These are phyloP conservation scores for Trichoderma gracile DNA, from an alignment of 2,329 filamentous ascomycete species.

Conservation along the genomic window DNA sequence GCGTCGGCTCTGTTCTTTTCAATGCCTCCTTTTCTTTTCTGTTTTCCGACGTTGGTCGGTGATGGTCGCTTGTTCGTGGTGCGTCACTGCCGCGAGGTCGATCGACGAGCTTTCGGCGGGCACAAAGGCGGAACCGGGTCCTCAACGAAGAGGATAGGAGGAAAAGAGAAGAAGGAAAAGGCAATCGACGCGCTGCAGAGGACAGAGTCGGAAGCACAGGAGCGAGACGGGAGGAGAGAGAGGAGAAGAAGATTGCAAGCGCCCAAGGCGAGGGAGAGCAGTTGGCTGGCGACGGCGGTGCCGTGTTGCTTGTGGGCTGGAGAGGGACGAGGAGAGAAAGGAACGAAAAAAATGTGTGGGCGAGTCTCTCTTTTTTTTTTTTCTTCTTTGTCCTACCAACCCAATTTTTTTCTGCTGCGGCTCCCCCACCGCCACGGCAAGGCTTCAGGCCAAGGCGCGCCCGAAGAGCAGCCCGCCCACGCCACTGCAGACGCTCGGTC, in stretches of 20 bases:
- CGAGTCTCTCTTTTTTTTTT: slow-evolving; percentile 34
- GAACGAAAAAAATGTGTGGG: slow-evolving; percentile 25
- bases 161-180: background rate
- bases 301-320: slow-evolving; percentile 40
- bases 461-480: no score
- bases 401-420: background rate
- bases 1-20: slow-evolving; percentile 3
- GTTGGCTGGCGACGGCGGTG: slow-evolving; percentile 48
- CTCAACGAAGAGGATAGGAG: background rate
- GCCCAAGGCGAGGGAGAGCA: slow-evolving; percentile 40
- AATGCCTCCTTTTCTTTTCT: background rate
- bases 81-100: slow-evolving; percentile 18
- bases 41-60: slow-evolving; percentile 2
- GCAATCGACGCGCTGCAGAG: slow-evolving; percentile 19
- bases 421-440: slow-evolving; percentile 19
- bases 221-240: slow-evolving; percentile 36
- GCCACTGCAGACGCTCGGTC: no score
- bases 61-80: slow-evolving; percentile 15
- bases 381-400: slow-evolving; percentile 11
- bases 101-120: slow-evolving; percentile 20
- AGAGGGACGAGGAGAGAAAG: slow-evolving; percentile 30
- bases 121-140: slow-evolving; percentile 6
- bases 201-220: slow-evolving; percentile 28
- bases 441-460: slow-evolving; percentile 5
- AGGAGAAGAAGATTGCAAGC: slow-evolving; percentile 43